These are phyloP conservation scores for Allodekkera sacchari DNA, from an alignment of 805 yeast species.

Conservation along the genomic window DNA sequence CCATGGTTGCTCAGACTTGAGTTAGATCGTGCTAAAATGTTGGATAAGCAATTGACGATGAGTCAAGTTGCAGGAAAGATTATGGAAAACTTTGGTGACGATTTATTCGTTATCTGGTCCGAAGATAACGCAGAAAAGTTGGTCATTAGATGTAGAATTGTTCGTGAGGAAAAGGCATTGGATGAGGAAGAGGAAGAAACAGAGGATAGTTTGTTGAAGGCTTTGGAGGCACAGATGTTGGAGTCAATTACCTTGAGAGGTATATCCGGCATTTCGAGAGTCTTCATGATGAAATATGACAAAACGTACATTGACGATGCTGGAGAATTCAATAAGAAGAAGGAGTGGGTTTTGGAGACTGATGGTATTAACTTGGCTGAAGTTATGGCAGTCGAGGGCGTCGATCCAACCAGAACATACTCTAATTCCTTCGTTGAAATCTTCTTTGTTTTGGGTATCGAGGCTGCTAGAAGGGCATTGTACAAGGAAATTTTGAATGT, in stretches of 20 bases:
- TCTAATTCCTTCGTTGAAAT: constrained; percentile 96
- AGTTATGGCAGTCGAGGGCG: constrained; percentile 92
- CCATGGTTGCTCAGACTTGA: constrained; percentile 98
- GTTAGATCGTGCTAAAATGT: constrained; percentile 97
- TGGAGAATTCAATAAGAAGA: constrained; percentile 83
- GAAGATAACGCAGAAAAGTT: constrained; percentile 98
- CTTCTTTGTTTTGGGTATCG: constrained; percentile 92
- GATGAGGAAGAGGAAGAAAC: constrained; percentile 94
- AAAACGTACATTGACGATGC: constrained; percentile 61
- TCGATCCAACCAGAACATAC: constrained; percentile 82
- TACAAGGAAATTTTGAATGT: constrained; percentile 94
- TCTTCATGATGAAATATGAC: constrained; percentile 82
- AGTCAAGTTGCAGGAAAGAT: constrained; percentile 96
- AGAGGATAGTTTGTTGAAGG: constrained; percentile 92
- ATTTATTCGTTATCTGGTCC: constrained; percentile 95
- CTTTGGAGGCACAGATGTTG: constrained; percentile 92
- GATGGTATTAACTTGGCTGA: constrained; percentile 96
- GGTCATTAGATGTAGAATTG: constrained; percentile 95
- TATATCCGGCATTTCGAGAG: constrained; percentile 87
- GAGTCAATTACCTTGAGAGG: constrained; percentile 94
- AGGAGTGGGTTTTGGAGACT: constrained; percentile 98
- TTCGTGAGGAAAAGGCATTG: constrained; percentile 87
- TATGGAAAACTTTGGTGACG: constrained; percentile 87
- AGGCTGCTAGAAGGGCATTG: constrained; percentile 92
- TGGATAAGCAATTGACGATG: constrained; percentile 96